Conservation (phyloP, 805 yeast species). For the Tetrapisispora phaffii region DNA sequence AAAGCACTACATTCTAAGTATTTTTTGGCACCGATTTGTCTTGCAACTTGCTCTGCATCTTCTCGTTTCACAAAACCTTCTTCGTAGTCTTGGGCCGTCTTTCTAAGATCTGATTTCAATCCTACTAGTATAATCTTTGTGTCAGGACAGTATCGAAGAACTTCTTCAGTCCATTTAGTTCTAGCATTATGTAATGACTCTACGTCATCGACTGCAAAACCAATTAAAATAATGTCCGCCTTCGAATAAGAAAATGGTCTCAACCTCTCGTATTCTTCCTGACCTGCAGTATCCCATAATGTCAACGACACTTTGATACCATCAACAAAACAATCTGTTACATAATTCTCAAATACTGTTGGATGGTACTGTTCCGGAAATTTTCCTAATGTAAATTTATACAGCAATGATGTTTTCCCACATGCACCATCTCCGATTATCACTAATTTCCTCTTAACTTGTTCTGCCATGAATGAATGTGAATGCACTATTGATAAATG, state of each 20-base stretch:
- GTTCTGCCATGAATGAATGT: slow-evolving; percentile 1
- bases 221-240: slow-evolving; percentile 78
- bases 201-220: slow-evolving; percentile 75
- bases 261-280: slow-evolving; percentile 85
- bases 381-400: slow-evolving; percentile 86
- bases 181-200: slow-evolving; percentile 79
- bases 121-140: slow-evolving; percentile 77
- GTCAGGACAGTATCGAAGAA: slow-evolving; percentile 65
- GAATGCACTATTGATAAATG: too few species aligned
- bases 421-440: slow-evolving; percentile 95
- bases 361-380: slow-evolving; percentile 91
- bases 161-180: slow-evolving; percentile 83
- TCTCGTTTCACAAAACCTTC: slow-evolving; percentile 39
- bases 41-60: slow-evolving; percentile 63
- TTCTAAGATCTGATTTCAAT: slow-evolving; percentile 69
- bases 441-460: slow-evolving; percentile 62
- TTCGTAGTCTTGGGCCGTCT: slow-evolving; percentile 17
- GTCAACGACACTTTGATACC: slow-evolving; percentile 85
- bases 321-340: slow-evolving; percentile 87
- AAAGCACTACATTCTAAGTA: slow-evolving; percentile 85
- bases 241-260: slow-evolving; percentile 82
- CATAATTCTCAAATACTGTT: slow-evolving; percentile 89
- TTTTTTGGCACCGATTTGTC: slow-evolving; percentile 68
- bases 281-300: slow-evolving; percentile 95
- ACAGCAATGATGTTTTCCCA: slow-evolving; percentile 83